These are phyloP conservation scores for Diddensiella transvaalensis DNA, from an alignment of 805 yeast genomes.

Conservation along the genomic window DNA sequence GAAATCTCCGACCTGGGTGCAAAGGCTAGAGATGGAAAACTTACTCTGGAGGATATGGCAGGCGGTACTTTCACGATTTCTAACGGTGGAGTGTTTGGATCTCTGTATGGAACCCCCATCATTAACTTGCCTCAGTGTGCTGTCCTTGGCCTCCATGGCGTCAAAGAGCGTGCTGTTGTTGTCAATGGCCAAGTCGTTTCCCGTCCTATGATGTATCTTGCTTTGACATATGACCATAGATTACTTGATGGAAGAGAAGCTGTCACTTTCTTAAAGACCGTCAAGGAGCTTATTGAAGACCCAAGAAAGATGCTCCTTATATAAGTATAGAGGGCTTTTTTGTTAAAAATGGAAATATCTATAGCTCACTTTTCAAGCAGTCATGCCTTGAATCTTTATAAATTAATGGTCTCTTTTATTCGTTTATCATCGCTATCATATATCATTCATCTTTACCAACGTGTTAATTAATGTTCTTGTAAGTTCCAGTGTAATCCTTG, in stretches of 20 bases:
- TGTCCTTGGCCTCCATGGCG: slow-evolving; percentile 95
- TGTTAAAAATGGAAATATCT: too few relatives aligned
- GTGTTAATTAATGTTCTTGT: slow-evolving; percentile 9
- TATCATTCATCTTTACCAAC: background rate
- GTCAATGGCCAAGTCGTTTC: slow-evolving; percentile 93
- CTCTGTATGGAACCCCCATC: slow-evolving; percentile 96
- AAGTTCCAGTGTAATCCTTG: slow-evolving; percentile 30
- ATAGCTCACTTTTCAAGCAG: background rate
- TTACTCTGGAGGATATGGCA: slow-evolving; percentile 96
- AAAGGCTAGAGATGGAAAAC: slow-evolving; percentile 95
- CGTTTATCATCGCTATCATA: too few relatives aligned
- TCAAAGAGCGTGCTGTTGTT: slow-evolving; percentile 95
- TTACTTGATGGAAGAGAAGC: slow-evolving; percentile 98
- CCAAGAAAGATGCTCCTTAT: slow-evolving; percentile 92
- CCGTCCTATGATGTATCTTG: slow-evolving; percentile 99
- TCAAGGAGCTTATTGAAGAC: slow-evolving; percentile 96
- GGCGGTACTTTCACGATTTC: slow-evolving; percentile 99
- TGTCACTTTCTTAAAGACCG: slow-evolving; percentile 91
- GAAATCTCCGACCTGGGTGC: slow-evolving; percentile 78
- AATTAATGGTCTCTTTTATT: background rate
- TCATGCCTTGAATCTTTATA: background rate
- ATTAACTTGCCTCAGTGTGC: slow-evolving; percentile 98
- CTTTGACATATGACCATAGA: slow-evolving; percentile 97
- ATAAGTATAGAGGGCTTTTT: slow-evolving; percentile 19
- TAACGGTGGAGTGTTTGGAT: slow-evolving; percentile 98